phyloP scores from a whole-genome alignment of 2,329 filamentous ascomycete genomes.

The Plenodomus tracheiphilus region DNA sequence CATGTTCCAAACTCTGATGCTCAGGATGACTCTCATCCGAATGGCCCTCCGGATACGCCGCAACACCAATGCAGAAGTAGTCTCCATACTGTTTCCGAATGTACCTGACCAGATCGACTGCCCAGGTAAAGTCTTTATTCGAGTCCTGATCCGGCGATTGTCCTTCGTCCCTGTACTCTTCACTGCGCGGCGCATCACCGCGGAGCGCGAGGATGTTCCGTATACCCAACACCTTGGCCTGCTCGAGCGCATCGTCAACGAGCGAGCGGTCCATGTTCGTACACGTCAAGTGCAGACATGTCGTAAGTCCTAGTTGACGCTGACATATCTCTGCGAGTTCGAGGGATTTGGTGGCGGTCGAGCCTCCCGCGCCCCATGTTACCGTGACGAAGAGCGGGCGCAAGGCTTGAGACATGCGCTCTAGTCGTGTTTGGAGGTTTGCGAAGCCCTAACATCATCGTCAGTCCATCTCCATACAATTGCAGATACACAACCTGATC shows the following conservation, averaged over 20 bases:
- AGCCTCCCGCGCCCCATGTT: slow-evolving; percentile 96
- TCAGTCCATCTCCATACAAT: slow-evolving; percentile 10
- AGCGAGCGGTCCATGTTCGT: slow-evolving; percentile 92
- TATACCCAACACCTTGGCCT: slow-evolving; percentile 87
- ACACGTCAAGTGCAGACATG: slow-evolving; percentile 93
- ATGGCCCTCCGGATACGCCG: slow-evolving; percentile 93
- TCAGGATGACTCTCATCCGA: slow-evolving; percentile 89
- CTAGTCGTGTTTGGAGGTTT: slow-evolving; percentile 88
- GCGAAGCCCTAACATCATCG: slow-evolving; percentile 67
- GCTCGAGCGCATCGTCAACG: slow-evolving; percentile 86
- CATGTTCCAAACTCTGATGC: slow-evolving; percentile 64
- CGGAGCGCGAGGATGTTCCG: slow-evolving; percentile 90
- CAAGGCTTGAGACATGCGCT: slow-evolving; percentile 91
- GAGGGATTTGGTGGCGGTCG: slow-evolving; percentile 85
- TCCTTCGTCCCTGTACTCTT: slow-evolving; percentile 77
- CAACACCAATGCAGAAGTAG: slow-evolving; percentile 95
- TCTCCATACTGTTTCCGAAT: slow-evolving; percentile 84
- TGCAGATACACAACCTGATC: not conserved
- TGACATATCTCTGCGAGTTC: slow-evolving; percentile 96
- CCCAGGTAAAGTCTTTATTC: slow-evolving; percentile 83
- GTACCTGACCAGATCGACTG: slow-evolving; percentile 85
- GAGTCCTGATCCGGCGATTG: slow-evolving; percentile 63
- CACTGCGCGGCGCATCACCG: slow-evolving; percentile 85
- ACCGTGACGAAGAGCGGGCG: slow-evolving; percentile 95
- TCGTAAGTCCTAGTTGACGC: slow-evolving; percentile 86